A percentile compares a stretch with the other conserved stretches of the same genome.
Conservation (phyloP, 257 asterid species). For the Solanum neorickii region DNA sequence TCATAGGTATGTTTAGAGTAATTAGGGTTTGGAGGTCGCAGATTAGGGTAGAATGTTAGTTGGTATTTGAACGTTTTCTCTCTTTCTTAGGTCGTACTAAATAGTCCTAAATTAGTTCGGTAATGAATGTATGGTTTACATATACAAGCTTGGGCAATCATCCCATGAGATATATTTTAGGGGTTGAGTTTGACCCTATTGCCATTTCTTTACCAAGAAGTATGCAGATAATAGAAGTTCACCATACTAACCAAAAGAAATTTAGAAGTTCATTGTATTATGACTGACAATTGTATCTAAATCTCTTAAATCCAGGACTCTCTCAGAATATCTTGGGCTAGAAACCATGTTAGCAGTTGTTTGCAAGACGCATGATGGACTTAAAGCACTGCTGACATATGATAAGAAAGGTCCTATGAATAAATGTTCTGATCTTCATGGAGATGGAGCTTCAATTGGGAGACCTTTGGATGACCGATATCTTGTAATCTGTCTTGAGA, state of each 20-base stretch:
- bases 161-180: not conserved
- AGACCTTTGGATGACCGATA: slow-evolving; percentile 39
- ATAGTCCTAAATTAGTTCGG: not conserved
- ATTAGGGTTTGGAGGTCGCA: not conserved
- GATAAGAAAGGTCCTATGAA: slow-evolving; percentile 33
- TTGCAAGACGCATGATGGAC: slow-evolving; percentile 58
- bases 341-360: slow-evolving; percentile 76
- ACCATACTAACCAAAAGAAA: not conserved
- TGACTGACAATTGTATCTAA: slow-evolving; percentile 12
- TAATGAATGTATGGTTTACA: not conserved
- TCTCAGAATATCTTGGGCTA: slow-evolving; percentile 58
- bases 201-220: not conserved
- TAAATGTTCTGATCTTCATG: slow-evolving; percentile 43
- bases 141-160: not conserved
- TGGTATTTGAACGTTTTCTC: not conserved
- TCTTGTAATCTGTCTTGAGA: slow-evolving; percentile 57
- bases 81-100: not conserved
- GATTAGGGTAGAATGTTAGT: not conserved
- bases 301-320: slow-evolving; percentile 37
- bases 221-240: not conserved
- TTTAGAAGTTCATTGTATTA: not conserved
- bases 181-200: not conserved
- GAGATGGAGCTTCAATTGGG: slow-evolving; percentile 39
- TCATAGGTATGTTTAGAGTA: not conserved
- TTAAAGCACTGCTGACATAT: slow-evolving; percentile 53